Evolutionary conservation across 1,284 basidiomycete genomes (phyloP), one percentile per base, ranked within the genome.

Genomic region (Golubevia pallescens): DNA sequence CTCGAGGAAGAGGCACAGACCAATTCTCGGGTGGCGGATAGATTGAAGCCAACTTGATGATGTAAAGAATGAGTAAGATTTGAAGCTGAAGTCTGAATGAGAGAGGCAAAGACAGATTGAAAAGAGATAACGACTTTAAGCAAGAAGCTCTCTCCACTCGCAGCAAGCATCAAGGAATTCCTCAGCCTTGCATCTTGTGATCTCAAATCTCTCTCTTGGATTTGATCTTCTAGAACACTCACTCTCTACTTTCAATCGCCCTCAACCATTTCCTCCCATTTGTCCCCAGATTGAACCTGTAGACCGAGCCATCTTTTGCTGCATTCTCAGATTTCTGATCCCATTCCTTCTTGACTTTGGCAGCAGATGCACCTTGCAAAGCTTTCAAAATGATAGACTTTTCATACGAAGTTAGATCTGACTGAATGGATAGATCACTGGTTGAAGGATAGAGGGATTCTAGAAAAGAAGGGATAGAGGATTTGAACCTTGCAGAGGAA

Each of bases 191-290:
- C n/a, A n/a, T n/a, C n/a, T n/a, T n/a, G n/a, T n/a, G n/a, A n/a
- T n/a, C n/a, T n/a, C n/a, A n/a, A n/a, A n/a, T n/a, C n/a, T n/a
- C n/a, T n/a, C n/a, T n/a, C n/a, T n/a, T n/a, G n/a, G n/a, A n/a
- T n/a, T n/a, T n/a, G n/a, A n/a, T n/a, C n/a, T 68, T 28, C 71
- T 73, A 62, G 62, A 13, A 20, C 5, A 69, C 72, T 64, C 61
- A 74, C 70, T 74, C 73, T 52, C 73, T 60, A 51, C 73, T 74
- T 38, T 74, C 68, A 63, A 70, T 70, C 2, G 73, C 66, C 28
- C 64, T 65, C 51, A 10, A 71, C 48, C 14, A 73, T 32, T 8
- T 62, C 59, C 23, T 64, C 62, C 6, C 65, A n/a, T 21, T 60
- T 57, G 14, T 65, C 56, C 42, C 42, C 42, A 48, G 42, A 48